Percentiles rank a stretch among this genome's conserved stretches.
Conservation (phyloP, 768 basidiomycete genomes). For the Boletus patriciae region DNA sequence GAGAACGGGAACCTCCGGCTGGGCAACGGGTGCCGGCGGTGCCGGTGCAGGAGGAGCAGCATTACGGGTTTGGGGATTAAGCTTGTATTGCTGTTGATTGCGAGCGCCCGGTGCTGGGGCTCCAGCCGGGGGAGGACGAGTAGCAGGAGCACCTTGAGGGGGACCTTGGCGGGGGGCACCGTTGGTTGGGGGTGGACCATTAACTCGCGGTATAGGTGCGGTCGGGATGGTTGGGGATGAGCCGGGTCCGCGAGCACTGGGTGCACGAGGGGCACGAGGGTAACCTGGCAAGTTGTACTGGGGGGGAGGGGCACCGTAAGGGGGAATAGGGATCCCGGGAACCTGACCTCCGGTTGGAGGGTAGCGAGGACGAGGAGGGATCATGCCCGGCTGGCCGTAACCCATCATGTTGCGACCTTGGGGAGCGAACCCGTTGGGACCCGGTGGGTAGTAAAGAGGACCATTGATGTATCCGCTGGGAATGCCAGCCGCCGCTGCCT, state of each 20-base stretch:
- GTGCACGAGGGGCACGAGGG: constrained; percentile 58
- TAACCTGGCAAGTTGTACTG: constrained; percentile 76
- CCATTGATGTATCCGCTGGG: constrained; percentile 50
- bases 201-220: constrained; percentile 64
- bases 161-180: constrained; percentile 51
- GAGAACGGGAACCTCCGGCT: constrained; percentile 54
- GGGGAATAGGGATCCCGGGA: constrained; percentile 75
- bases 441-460: constrained; percentile 75
- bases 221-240: constrained; percentile 67
- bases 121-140: constrained; percentile 44
- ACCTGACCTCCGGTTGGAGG: constrained; percentile 67
- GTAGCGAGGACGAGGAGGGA: constrained; percentile 86
- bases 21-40: constrained; percentile 40
- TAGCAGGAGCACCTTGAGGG: constrained; percentile 42
- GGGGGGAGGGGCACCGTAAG: constrained; percentile 72
- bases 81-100: constrained; percentile 34
- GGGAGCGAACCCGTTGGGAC: constrained; percentile 77
- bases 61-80: constrained; percentile 39
- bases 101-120: constrained; percentile 45
- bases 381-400: constrained; percentile 87
- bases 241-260: constrained; percentile 65
- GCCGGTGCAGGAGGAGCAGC: constrained; percentile 34
- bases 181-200: constrained; percentile 56
- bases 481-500: constrained; percentile 83
- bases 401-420: constrained; percentile 60